Percentiles rank a stretch among this genome's conserved stretches.
Evolutionary conservation across 2,329 filamentous ascomycete genomes (phyloP).

Genomic region (Fusarium devonianum): DNA sequence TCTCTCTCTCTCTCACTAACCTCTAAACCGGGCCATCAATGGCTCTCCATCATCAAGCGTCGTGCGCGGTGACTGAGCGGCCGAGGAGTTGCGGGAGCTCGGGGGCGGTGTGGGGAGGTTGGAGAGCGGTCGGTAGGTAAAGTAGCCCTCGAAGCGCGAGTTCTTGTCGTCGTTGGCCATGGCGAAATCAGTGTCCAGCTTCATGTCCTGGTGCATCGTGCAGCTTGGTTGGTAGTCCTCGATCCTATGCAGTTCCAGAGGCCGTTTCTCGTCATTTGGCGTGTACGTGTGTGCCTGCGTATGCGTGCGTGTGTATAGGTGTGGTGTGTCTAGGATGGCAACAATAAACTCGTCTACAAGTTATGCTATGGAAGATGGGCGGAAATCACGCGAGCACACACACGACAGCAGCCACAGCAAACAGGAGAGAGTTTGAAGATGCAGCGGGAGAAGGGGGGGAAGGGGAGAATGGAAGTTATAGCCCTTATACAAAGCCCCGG

Average conservation of each 20-base stretch:
- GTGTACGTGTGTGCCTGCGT: constrained; percentile 19
- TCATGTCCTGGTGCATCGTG: constrained; percentile 36
- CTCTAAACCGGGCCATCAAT: constrained; percentile 49
- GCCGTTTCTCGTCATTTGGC: constrained; percentile 37
- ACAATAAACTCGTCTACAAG: constrained; percentile 34
- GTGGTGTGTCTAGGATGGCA: too few relatives aligned
- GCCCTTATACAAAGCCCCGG: constrained; percentile 35
- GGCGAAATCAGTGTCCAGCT: constrained; percentile 20
- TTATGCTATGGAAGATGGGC: constrained; percentile 16
- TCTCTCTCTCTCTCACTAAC: constrained; percentile 44
- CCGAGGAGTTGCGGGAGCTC: constrained; percentile 56
- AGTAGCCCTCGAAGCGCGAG: constrained; percentile 55
- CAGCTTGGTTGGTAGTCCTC: constrained; percentile 26
- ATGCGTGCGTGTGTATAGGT: constrained; percentile 6
- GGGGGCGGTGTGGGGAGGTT: constrained; percentile 72
- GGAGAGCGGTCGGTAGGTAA: constrained; percentile 72
- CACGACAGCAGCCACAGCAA: constrained; percentile 30
- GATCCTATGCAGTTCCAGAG: constrained; percentile 29
- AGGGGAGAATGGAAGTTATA: constrained; percentile 38
- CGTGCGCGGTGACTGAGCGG: constrained; percentile 53
- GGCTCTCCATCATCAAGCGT: constrained; percentile 55
- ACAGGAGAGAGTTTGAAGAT: constrained; percentile 25
- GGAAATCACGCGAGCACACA: constrained; percentile 41
- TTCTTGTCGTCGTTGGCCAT: constrained; percentile 27
- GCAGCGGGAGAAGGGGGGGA: constrained; percentile 19